phyloP scores from a whole-genome alignment of 1,284 basidiomycete species.

The Peniophora sp. region DNA sequence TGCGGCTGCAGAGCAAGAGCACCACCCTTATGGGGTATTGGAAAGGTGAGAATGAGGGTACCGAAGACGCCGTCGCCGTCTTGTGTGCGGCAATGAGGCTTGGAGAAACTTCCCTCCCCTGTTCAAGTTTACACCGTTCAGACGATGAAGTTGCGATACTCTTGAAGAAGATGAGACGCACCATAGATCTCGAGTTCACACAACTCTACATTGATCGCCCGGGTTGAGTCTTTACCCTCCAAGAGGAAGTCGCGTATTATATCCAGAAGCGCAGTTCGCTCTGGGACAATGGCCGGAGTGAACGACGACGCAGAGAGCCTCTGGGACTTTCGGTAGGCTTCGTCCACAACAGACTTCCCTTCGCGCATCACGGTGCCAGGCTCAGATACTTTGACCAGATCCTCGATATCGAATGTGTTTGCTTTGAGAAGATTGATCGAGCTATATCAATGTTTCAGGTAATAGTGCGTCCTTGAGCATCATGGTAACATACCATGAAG shows the following conservation, averaged over 20 bases:
- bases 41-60: conserved; percentile 36
- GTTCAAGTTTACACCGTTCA: too few species aligned
- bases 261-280: conserved; percentile 8
- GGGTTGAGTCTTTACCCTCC: conserved; percentile 8
- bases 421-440: not conserved
- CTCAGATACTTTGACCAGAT: conserved; percentile 10
- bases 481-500: not conserved
- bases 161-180: conserved; percentile 8
- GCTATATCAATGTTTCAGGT: not conserved
- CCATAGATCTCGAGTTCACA: conserved; percentile 24
- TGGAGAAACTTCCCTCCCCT: conserved; percentile 35
- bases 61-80: conserved; percentile 31
- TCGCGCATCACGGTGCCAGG: conserved; percentile 16
- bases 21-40: conserved; percentile 34
- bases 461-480: not conserved
- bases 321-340: conserved; percentile 17
- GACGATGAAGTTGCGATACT: not conserved
- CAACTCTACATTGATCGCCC: conserved; percentile 13
- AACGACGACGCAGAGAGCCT: conserved; percentile 16
- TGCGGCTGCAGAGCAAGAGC: conserved; percentile 25
- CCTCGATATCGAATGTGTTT: not conserved
- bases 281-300: conserved; percentile 12
- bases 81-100: conserved; percentile 32
- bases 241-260: conserved; percentile 11
- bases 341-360: conserved; percentile 14